Percentiles rank a stretch among this genome's conserved stretches.
phyloP scores from a whole-genome alignment of 2,329 filamentous ascomycete species.

The Aspergillus quadrilineatus region DNA sequence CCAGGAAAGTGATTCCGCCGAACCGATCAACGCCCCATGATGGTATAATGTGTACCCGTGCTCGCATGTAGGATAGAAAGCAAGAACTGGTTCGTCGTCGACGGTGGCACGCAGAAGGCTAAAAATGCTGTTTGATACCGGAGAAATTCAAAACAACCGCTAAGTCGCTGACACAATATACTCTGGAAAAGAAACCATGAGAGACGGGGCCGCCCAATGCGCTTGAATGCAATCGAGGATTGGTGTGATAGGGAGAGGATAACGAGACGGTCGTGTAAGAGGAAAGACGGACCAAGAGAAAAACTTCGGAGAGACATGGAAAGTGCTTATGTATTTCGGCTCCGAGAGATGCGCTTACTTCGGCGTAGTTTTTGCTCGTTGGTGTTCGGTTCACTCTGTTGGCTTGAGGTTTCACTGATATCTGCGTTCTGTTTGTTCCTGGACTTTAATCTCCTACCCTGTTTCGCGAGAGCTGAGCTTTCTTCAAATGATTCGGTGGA shows the following conservation, averaged over 20 bases:
- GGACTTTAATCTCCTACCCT: slow-evolving; percentile 13
- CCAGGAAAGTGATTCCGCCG: not conserved
- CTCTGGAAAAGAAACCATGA: slow-evolving; percentile 11
- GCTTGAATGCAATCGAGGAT: slow-evolving; percentile 17
- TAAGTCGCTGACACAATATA: slow-evolving; percentile 16
- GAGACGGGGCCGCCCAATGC: slow-evolving; percentile 15
- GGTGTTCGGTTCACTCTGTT: slow-evolving; percentile 15
- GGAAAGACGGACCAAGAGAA: not conserved
- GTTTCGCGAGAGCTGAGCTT: not conserved
- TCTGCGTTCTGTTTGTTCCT: slow-evolving; percentile 9
- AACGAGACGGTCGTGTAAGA: not conserved
- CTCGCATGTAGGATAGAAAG: slow-evolving; percentile 4
- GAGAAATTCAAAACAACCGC: slow-evolving; percentile 11
- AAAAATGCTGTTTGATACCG: slow-evolving; percentile 12
- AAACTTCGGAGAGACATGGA: not conserved
- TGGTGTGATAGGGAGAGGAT: not conserved
- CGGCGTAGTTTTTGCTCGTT: slow-evolving; percentile 22
- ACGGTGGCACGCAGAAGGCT: slow-evolving; percentile 3
- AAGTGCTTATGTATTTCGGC: slow-evolving; percentile 9
- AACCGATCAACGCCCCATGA: not conserved
- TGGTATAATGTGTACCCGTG: slow-evolving; percentile 3
- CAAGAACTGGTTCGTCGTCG: slow-evolving; percentile 1
- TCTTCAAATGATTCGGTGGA: slow-evolving; percentile 13
- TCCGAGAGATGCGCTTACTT: slow-evolving; percentile 21
- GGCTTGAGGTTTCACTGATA: slow-evolving; percentile 15